Base-by-base conservation (phyloP, 495 filamentous ascomycete species). In the Cladorrhinum samala region DNA sequence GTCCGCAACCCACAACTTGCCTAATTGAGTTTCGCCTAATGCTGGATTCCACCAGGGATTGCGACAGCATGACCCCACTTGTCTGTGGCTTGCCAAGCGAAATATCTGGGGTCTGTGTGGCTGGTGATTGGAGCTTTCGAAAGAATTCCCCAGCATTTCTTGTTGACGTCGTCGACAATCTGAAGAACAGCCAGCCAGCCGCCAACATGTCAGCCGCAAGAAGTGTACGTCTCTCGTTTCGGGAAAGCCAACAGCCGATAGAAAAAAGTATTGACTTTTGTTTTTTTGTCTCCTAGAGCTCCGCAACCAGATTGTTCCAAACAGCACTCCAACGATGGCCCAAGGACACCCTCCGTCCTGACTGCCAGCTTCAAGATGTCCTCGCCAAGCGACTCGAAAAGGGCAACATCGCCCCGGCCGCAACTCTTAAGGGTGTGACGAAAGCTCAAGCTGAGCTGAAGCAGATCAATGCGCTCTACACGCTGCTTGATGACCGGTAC, bases 251-350 rank as follows among this genome's bases (percentile, higher is more conserved):
- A n/a, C n/a, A n/a, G n/a, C n/a, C n/a, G n/a, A n/a, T n/a, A n/a
- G n/a, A n/a, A n/a, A n/a, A n/a, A n/a, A n/a, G n/a, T 14, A 41
- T 50, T 1, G 50, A 48, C 4, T 5, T 9, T 25, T 5, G 3
- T 7, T 21, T 45, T 16, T 7, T 30, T 43, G 20, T 38, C 18
- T 39, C 21, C 21, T 57, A 64, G 61, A 27, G 55, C 58, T 33
- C 27, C 27, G 61, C 59, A 18, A 49, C 46, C 25, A 51, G 50
- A 25, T 55, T 58, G 38, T 64, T 83, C 74, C 73, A 82, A 51
- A 83, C 78, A 70, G 83, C 86, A 54, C 72, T 94, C 49, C 72
- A 77, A 57, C 83, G 80, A 59, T 95, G 90, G 90, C 91, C 91
- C 44, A 74, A 76, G 54, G 88, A 94, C 64, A 63, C 69, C 39